These are phyloP conservation scores for Corinectria fuckeliana DNA, from an alignment of 2,329 filamentous ascomycete genomes.

Conservation along the genomic window DNA sequence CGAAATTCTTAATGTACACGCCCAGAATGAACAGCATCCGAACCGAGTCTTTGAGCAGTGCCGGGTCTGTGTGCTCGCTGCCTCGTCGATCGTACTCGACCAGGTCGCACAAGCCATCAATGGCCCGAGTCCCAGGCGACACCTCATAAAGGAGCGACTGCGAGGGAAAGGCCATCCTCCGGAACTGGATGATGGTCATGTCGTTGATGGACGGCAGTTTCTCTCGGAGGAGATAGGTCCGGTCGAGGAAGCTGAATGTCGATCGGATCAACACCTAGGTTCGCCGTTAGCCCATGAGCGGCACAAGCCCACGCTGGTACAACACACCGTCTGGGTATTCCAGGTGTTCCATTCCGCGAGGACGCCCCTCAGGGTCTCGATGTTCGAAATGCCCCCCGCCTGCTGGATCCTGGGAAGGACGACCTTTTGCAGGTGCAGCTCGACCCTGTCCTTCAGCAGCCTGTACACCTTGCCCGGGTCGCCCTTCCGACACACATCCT, in stretches of 20 bases:
- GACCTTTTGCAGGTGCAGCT: conserved; percentile 68
- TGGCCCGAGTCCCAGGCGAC: conserved; percentile 42
- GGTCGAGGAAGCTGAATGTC: conserved; percentile 93
- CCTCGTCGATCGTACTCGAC: conserved; percentile 73
- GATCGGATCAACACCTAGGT: conserved; percentile 76
- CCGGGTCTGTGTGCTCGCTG: conserved; percentile 62
- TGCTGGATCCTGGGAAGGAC: conserved; percentile 63
- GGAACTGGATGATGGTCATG: conserved; percentile 79
- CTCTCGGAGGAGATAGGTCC: conserved; percentile 82
- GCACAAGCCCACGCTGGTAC: not conserved
- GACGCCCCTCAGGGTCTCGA: conserved; percentile 67
- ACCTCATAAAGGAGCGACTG: conserved; percentile 16
- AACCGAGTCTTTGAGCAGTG: conserved; percentile 76
- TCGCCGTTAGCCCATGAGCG: not conserved
- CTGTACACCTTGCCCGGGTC: conserved; percentile 72
- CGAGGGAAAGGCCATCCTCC: conserved; percentile 59
- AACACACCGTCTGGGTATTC: conserved; percentile 75
- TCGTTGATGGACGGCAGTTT: conserved; percentile 78
- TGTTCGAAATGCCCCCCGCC: conserved; percentile 58
- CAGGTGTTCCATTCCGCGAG: conserved; percentile 74
- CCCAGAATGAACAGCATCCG: conserved; percentile 85
- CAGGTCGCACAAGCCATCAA: conserved; percentile 72
- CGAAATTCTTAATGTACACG: conserved; percentile 81
- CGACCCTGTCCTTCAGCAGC: conserved; percentile 70
- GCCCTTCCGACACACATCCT: conserved; percentile 86